A percentile compares a stretch with the other conserved stretches of the same genome.
phyloP scores from a whole-genome alignment of 495 filamentous ascomycete genomes.

The Penicillium paradoxum region DNA sequence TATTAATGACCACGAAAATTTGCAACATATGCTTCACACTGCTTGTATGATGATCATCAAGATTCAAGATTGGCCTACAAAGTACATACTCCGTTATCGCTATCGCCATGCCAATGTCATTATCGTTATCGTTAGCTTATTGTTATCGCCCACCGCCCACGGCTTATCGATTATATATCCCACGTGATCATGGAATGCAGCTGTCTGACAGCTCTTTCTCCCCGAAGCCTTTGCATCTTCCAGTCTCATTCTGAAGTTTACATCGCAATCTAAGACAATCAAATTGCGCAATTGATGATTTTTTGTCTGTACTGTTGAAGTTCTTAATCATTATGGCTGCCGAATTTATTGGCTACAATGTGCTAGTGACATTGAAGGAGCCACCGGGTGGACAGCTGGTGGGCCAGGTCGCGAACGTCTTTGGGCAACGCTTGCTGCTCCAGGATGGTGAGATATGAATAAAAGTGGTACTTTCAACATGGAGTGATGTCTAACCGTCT shows the following conservation, averaged over 20 bases:
- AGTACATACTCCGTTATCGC: no score
- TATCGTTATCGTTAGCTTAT: no score
- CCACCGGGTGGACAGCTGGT: slow-evolving; percentile 62
- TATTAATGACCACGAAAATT: no score
- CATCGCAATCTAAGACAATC: not conserved
- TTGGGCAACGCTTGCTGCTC: slow-evolving; percentile 68
- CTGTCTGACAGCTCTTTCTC: not conserved
- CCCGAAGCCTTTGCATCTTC: not conserved
- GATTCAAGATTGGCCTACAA: no score
- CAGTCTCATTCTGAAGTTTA: not conserved
- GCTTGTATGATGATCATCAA: no score
- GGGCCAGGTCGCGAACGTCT: slow-evolving; percentile 69
- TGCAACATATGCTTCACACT: no score
- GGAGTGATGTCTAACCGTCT: not conserved
- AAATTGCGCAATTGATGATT: slow-evolving; percentile 8
- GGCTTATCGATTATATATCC: not conserved
- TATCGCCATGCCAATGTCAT: no score
- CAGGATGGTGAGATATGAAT: slow-evolving; percentile 59
- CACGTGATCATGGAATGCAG: not conserved
- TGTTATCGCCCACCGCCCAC: not conserved
- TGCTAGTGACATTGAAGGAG: slow-evolving; percentile 65
- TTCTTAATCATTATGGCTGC: slow-evolving; percentile 47
- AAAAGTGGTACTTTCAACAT: not conserved
- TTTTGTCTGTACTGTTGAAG: not conserved
- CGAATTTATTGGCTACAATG: slow-evolving; percentile 74